Evolutionary conservation across 139 green algal genomes (phyloP).

Genomic region (Coelastrella sp.): DNA sequence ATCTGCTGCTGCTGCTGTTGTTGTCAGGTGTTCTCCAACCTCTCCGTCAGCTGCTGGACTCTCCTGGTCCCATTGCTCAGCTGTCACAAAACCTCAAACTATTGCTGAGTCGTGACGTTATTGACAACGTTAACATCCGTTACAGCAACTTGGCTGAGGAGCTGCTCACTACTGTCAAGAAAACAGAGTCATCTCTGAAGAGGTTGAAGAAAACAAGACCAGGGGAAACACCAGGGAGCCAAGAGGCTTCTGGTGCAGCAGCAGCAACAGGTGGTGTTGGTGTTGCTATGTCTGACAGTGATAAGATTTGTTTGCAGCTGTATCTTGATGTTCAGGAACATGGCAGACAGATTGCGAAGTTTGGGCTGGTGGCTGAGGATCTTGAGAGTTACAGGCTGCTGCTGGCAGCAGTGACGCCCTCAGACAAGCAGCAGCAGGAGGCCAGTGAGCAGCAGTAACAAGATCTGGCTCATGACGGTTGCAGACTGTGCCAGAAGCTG

Average conservation of each 20-base stretch:
- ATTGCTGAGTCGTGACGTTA: constrained; percentile 50
- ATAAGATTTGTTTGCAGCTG: constrained; percentile 92
- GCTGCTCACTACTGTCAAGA: constrained; percentile 84
- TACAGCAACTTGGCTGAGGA: constrained; percentile 72
- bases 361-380: constrained; percentile 50
- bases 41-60: constrained; percentile 55
- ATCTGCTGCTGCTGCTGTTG: not conserved
- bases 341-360: constrained; percentile 59
- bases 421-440: constrained; percentile 1
- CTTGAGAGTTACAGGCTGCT: constrained; percentile 50
- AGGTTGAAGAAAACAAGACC: constrained; percentile 82
- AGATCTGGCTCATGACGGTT: too few relatives aligned
- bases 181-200: constrained; percentile 91
- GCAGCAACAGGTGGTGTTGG: constrained; percentile 7
- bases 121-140: constrained; percentile 50
- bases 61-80: not conserved
- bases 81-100: constrained; percentile 20
- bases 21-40: constrained; percentile 59
- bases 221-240: constrained; percentile 50
- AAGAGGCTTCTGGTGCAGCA: constrained; percentile 2
- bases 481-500: too few relatives aligned
- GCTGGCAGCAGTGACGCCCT: constrained; percentile 53
- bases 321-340: constrained; percentile 84
- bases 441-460: not conserved
- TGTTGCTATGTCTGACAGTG: constrained; percentile 79